Percentiles rank a stretch among this genome's conserved stretches.
Evolutionary conservation across 495 filamentous ascomycete genomes (phyloP).

Genomic region (Thermothielavioides terrestris): DNA sequence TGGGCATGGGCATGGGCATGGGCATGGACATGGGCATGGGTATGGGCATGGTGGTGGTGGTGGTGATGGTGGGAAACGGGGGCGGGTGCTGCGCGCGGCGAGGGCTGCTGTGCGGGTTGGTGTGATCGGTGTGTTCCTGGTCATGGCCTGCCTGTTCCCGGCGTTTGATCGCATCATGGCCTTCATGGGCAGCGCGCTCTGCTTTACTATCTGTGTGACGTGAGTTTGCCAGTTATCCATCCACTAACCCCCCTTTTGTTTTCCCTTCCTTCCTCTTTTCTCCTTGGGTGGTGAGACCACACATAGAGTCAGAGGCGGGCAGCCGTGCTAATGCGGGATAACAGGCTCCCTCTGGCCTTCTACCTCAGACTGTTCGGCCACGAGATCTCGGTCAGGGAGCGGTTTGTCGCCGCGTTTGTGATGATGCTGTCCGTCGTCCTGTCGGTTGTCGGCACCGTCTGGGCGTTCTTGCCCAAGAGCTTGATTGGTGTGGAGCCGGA

Average conservation of each 20-base stretch:
- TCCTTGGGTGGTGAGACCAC: not conserved
- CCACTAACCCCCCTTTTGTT: not conserved
- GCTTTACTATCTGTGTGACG: slow-evolving; percentile 92
- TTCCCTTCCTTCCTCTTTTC: not conserved
- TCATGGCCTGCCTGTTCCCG: too few relatives aligned
- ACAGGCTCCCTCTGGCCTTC: slow-evolving; percentile 67
- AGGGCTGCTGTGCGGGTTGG: too few relatives aligned
- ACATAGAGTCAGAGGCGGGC: too few relatives aligned
- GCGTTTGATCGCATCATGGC: slow-evolving; percentile 91
- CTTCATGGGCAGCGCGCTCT: slow-evolving; percentile 81
- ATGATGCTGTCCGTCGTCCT: slow-evolving; percentile 60
- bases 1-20: slow-evolving; percentile 49
- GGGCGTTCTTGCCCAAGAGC: slow-evolving; percentile 74
- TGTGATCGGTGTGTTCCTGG: too few relatives aligned
- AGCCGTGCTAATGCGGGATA: not conserved
- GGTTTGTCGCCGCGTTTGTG: slow-evolving; percentile 56
- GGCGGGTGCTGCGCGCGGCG: too few relatives aligned
- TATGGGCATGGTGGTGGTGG: slow-evolving; percentile 48
- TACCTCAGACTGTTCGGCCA: slow-evolving; percentile 88
- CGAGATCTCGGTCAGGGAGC: slow-evolving; percentile 59
- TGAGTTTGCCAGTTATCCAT: slow-evolving; percentile 22
- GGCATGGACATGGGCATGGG: slow-evolving; percentile 49
- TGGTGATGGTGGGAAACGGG: slow-evolving; percentile 42
- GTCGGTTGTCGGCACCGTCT: slow-evolving; percentile 71
- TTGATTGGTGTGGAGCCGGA: slow-evolving; percentile 37